phyloP scores from a whole-genome alignment of 1,284 basidiomycete genomes.

The Ustilago nuda region DNA sequence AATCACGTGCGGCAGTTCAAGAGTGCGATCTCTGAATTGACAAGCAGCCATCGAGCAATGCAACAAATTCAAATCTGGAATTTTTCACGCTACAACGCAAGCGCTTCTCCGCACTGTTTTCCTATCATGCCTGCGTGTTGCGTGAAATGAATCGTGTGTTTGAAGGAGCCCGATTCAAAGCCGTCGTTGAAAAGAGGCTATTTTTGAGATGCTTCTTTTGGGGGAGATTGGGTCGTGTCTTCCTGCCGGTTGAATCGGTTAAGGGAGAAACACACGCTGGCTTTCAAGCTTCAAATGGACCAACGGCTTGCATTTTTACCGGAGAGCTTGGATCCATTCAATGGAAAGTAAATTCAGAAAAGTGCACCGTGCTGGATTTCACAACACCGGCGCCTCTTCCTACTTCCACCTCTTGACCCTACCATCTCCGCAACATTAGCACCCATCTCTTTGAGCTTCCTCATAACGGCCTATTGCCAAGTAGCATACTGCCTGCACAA shows the following conservation, averaged over 20 bases:
- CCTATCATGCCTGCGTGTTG: not conserved
- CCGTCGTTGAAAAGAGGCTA: not conserved
- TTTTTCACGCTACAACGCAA: conserved; percentile 15
- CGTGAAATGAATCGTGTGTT: not conserved
- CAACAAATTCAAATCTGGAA: not conserved
- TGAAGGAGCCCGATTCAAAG: not conserved
- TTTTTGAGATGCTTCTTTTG: conserved; percentile 7
- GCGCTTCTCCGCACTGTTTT: not conserved
- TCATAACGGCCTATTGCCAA: not conserved
- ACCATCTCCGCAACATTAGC: not conserved
- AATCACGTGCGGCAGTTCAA: too few relatives aligned
- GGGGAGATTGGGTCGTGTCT: conserved; percentile 4
- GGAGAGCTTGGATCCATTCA: not conserved
- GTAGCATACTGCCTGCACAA: too few relatives aligned
- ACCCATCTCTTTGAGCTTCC: not conserved
- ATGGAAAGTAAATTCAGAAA: not conserved
- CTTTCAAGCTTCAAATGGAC: not conserved
- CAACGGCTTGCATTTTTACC: not conserved
- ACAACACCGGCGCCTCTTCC: not conserved
- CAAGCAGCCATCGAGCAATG: conserved; percentile 10
- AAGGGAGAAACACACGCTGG: conserved; percentile 2
- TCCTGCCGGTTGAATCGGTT: conserved; percentile 5
- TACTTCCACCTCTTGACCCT: not conserved
- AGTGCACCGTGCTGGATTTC: not conserved
- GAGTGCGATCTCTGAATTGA: not conserved